A percentile compares a stretch with the other conserved stretches of the same genome.
These are phyloP conservation scores for Phytopythium montanum DNA, from an alignment of 352 stramenopile species.

Conservation along the genomic window DNA sequence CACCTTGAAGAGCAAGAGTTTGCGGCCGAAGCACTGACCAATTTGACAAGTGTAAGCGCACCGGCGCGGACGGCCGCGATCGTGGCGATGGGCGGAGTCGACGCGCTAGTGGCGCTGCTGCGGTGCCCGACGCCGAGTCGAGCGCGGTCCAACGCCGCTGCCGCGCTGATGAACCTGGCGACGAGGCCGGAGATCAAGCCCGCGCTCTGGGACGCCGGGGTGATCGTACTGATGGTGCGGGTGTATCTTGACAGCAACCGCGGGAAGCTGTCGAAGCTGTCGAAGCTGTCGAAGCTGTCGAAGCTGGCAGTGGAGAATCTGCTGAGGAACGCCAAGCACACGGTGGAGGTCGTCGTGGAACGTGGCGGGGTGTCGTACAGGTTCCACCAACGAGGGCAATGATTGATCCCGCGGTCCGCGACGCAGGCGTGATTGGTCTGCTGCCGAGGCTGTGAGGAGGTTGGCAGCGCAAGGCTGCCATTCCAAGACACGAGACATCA, in stretches of 20 bases:
- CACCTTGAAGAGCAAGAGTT: not conserved
- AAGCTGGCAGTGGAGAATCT: too few relatives aligned
- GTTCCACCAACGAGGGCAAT: too few relatives aligned
- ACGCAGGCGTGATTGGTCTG: too few relatives aligned
- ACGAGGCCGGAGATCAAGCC: not conserved
- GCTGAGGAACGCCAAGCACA: too few relatives aligned
- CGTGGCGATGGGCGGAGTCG: not conserved
- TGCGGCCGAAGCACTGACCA: not conserved
- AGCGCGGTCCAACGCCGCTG: not conserved
- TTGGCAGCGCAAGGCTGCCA: too few relatives aligned
- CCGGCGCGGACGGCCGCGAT: not conserved
- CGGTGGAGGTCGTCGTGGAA: too few relatives aligned
- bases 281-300: not conserved
- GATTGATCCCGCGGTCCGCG: too few relatives aligned
- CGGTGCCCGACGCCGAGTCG: not conserved
- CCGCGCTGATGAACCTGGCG: not conserved
- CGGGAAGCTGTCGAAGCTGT: not conserved
- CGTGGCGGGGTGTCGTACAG: too few relatives aligned
- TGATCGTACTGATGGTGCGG: not conserved
- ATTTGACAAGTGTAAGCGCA: not conserved
- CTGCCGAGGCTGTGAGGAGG: too few relatives aligned
- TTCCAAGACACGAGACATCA: not conserved
- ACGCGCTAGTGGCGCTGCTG: not conserved
- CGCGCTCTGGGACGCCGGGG: not conserved
- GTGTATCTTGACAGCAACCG: not conserved